Evolutionary conservation across 805 yeast species (phyloP).

Genomic region (Kuraishia ogatae): DNA sequence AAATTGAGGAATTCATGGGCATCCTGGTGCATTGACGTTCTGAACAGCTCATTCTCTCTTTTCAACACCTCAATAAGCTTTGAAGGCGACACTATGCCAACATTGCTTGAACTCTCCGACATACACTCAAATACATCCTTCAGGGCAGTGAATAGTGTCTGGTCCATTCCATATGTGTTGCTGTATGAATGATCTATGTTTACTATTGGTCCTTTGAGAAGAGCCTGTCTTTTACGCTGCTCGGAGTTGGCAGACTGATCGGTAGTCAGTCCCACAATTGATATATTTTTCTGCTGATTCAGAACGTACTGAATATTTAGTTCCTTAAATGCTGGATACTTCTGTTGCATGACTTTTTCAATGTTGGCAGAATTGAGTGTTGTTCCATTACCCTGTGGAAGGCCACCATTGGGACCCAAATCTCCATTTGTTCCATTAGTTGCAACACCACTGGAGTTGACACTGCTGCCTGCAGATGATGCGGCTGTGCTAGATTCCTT

Average conservation of each 20-base stretch:
- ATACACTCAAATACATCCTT: constrained; percentile 84
- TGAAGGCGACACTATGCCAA: constrained; percentile 82
- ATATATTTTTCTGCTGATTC: constrained; percentile 33
- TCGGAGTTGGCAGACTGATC: constrained; percentile 46
- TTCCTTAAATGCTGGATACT: constrained; percentile 24
- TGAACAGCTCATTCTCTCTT: constrained; percentile 73
- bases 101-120: constrained; percentile 56
- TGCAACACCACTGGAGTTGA: constrained; percentile 1
- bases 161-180: constrained; percentile 38
- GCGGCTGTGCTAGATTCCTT: constrained; percentile 1
- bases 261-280: constrained; percentile 35
- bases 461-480: constrained; percentile 1
- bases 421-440: constrained; percentile 4
- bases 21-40: constrained; percentile 95
- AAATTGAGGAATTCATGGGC: constrained; percentile 95
- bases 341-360: constrained; percentile 10
- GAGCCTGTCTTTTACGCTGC: constrained; percentile 68
- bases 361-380: constrained; percentile 7
- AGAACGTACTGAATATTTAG: constrained; percentile 26
- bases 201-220: constrained; percentile 73
- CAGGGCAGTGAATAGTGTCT: constrained; percentile 52
- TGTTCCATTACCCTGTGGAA: constrained; percentile 1
- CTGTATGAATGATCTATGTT: constrained; percentile 66
- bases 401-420: neutral
- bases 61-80: constrained; percentile 69